phyloP scores from a whole-genome alignment of 768 basidiomycete genomes.

The Pisolithus orientalis region DNA sequence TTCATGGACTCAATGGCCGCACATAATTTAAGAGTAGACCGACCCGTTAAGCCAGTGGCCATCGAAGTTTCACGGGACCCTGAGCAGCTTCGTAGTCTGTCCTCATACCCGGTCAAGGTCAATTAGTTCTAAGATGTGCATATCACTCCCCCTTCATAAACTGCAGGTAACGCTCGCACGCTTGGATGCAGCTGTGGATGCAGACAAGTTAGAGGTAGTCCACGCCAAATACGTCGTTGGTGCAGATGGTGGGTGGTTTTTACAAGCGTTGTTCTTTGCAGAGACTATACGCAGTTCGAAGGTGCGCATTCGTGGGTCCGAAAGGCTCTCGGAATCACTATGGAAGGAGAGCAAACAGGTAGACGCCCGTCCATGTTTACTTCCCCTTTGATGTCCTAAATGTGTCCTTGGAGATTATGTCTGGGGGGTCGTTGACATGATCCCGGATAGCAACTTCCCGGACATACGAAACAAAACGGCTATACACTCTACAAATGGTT shows the following conservation, averaged over 20 bases:
- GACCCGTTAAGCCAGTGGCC: slow-evolving; percentile 26
- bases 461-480: slow-evolving; percentile 61
- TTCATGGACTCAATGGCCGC: slow-evolving; percentile 35
- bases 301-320: slow-evolving; percentile 46
- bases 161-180: slow-evolving; percentile 19
- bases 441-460: slow-evolving; percentile 71
- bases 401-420: slow-evolving; percentile 43
- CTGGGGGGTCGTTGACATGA: slow-evolving; percentile 77
- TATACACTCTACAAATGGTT: slow-evolving; percentile 65
- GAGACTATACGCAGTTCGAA: slow-evolving; percentile 5
- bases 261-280: background rate
- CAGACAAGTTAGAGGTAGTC: slow-evolving; percentile 25
- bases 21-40: slow-evolving; percentile 29
- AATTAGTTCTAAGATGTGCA: background rate
- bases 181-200: slow-evolving; percentile 22
- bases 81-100: slow-evolving; percentile 27
- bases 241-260: slow-evolving; percentile 23
- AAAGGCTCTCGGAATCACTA: slow-evolving; percentile 35
- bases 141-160: background rate
- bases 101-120: slow-evolving; percentile 29
- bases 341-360: slow-evolving; percentile 48
- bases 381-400: background rate
- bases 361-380: background rate
- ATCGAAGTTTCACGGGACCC: slow-evolving; percentile 32
- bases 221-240: slow-evolving; percentile 32